These are phyloP conservation scores for Russula dissimulans DNA, from an alignment of 768 basidiomycete species.

Conservation along the genomic window DNA sequence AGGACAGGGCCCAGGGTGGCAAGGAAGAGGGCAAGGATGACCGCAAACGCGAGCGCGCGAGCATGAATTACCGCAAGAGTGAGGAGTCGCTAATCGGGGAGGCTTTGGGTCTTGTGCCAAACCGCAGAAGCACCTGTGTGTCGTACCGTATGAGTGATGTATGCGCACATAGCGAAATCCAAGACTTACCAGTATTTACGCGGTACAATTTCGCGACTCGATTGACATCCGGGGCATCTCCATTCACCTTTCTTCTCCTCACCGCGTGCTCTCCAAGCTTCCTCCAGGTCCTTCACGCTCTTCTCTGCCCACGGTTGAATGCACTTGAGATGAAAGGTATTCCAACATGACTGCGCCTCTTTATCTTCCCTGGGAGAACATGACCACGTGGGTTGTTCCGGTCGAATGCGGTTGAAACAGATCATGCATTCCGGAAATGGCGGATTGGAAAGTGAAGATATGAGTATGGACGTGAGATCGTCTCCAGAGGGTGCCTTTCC, in stretches of 20 bases:
- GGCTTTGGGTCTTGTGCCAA: slow-evolving; percentile 64
- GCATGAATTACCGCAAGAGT: slow-evolving; percentile 69
- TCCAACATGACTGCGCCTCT: slow-evolving; percentile 69
- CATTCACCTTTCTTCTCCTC: slow-evolving; percentile 68
- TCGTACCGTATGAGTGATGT: neutral
- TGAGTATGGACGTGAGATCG: slow-evolving; percentile 70
- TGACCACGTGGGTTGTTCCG: slow-evolving; percentile 78
- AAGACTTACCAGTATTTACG: slow-evolving; percentile 52
- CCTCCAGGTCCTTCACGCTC: slow-evolving; percentile 61
- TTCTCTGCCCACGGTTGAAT: slow-evolving; percentile 82
- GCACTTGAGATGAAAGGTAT: slow-evolving; percentile 84
- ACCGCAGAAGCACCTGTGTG: slow-evolving; percentile 73
- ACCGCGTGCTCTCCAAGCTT: slow-evolving; percentile 65
- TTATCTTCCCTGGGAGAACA: slow-evolving; percentile 47
- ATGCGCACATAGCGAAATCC: neutral
- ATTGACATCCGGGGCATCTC: slow-evolving; percentile 92
- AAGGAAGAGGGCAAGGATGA: slow-evolving; percentile 76
- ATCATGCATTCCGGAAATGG: slow-evolving; percentile 76
- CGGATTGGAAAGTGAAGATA: slow-evolving; percentile 50
- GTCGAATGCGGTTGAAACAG: slow-evolving; percentile 74
- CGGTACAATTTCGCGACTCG: slow-evolving; percentile 58
- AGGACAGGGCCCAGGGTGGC: slow-evolving; percentile 96
- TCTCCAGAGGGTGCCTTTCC: slow-evolving; percentile 28
- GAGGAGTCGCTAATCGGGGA: slow-evolving; percentile 59
- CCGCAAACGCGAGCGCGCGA: slow-evolving; percentile 54